Evolutionary conservation across 805 yeast species (phyloP), one percentile per base, ranked within the genome.

Genomic region (Lachancea lanzarotensis): DNA sequence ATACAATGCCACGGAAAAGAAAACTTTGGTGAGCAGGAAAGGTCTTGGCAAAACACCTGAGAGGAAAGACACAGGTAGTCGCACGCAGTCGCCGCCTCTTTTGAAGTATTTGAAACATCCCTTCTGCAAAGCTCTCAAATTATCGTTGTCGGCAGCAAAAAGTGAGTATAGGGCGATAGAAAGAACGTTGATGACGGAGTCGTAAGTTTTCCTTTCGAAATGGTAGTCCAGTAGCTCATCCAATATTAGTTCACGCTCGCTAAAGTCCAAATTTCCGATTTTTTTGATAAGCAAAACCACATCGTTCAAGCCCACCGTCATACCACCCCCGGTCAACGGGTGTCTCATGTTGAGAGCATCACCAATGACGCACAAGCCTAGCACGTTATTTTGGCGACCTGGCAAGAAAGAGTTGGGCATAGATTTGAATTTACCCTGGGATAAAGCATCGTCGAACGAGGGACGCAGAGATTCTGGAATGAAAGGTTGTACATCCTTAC

Each of bases 281-380:
- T 42, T 73, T 56, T 44, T 83, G 42, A 93, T 70, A 33, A 85
- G 66, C 53, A 76, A 74, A 16, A 85, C 79, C 38, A 89, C 71
- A 65, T 93, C 98, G 60, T 81, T 85, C 48, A 93, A 70, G 2
- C 96, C 97, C 35, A 93, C 98, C 20, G 98, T 89, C 98, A 93
- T 93, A 49, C 98, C 98, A 52, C 98, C 98, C 43, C 98, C 98
- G 1, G 98, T 93, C 49, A 93, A 75, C 22, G 98, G 98, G 63
- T 93, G 98, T 63, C 98, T 77, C 97, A 93, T 93, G 65, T 93
- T 93, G 54, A 90, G 73, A 1, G 98, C 86, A 63, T 93, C 98
- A 40, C 98, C 98, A 30, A 93, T 61, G 53, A 91, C 74, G 31
- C 93, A 71, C 38, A 88, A 69, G 11, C 98, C 98, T 10, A 80